Base-by-base conservation (phyloP, 2,329 filamentous ascomycete genomes). In the Diplocarpon rosae region DNA sequence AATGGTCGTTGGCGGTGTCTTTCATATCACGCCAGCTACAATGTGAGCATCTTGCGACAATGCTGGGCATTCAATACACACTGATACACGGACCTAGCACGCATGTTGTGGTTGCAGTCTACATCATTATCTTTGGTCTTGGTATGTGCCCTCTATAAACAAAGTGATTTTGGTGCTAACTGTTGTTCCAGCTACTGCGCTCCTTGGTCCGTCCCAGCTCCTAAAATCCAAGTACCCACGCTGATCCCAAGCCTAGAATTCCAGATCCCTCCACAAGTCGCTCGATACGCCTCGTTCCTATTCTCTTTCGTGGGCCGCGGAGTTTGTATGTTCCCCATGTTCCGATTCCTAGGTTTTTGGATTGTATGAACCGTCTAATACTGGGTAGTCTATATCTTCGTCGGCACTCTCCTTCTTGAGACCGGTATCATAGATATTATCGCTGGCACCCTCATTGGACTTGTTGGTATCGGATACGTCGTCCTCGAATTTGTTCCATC, bases 231-330 rank as follows among this genome's bases (percentile, higher is more conserved):
- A 17, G 34, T 14, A n/a, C 11, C 11, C 17, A 38, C 37, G 31
- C 45, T 48, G 34, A 51, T 32, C 34, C 5, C 15, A 6, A 38
- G 15, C 27, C 11, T 45, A 73, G 92, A 98, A 68, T 94, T 96
- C 70, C 84, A 95, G 67, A 90, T 95, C 57, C 90, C 92, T 40
- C 86, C 89, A 48, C 89, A 95, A 64, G 75, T 95, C 43, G 83
- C 88, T 47, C 83, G 87, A 68, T 95, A 96, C 71, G 90, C 88
- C 43, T 94, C 87, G 10, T 98, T 98, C 73, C 81, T 96, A 67
- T 96, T 96, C 73, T 94, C 86, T 46, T 96, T 98, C 74, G 69
- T 96, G 56, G 92, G 92, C 50, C 88, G 92, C 62, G 92, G 92
- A 67, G 73, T 87, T 64, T 96, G 89, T 95, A 78, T 69, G 87